Conservation (phyloP, 2,329 filamentous ascomycete genomes). For the Cercospora zeina region DNA sequence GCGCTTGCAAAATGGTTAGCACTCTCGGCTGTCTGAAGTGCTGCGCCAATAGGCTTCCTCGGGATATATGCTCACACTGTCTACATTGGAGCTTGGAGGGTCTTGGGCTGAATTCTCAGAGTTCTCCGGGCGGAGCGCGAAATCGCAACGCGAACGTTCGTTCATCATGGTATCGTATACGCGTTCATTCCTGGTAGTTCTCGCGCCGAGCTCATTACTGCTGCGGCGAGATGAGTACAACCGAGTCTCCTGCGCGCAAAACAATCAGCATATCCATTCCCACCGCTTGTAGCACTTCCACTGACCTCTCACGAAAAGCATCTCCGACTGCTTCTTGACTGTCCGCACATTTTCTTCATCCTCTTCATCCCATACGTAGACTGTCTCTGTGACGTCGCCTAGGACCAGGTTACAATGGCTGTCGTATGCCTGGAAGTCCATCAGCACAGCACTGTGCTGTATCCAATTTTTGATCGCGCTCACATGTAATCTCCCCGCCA, state of each 20-base stretch:
- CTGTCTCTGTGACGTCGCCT: conserved; percentile 95
- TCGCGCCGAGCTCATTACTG: conserved; percentile 24
- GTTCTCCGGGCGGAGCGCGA: not conserved
- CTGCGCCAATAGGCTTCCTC: not conserved
- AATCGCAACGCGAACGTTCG: not conserved
- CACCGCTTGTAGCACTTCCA: conserved; percentile 14
- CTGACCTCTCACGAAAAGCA: conserved; percentile 95
- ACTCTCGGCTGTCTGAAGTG: not conserved
- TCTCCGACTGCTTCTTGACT: conserved; percentile 94
- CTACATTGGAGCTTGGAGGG: not conserved
- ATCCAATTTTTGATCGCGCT: conserved; percentile 39
- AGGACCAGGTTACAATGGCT: conserved; percentile 97
- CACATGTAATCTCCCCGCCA: conserved; percentile 94
- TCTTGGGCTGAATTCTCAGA: not conserved
- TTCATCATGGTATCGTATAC: not conserved
- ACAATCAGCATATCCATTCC: not conserved
- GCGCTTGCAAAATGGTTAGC: too few relatives aligned
- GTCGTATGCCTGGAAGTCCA: conserved; percentile 77
- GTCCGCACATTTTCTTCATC: conserved; percentile 78
- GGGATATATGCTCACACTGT: not conserved
- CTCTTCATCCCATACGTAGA: conserved; percentile 86
- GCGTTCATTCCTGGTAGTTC: not conserved
- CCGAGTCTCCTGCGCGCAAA: conserved; percentile 49
- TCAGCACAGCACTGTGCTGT: conserved; percentile 13
- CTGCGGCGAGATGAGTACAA: conserved; percentile 51